Conservation (phyloP, 805 yeast species). For the Kluyveromyces dobzhanskii region DNA sequence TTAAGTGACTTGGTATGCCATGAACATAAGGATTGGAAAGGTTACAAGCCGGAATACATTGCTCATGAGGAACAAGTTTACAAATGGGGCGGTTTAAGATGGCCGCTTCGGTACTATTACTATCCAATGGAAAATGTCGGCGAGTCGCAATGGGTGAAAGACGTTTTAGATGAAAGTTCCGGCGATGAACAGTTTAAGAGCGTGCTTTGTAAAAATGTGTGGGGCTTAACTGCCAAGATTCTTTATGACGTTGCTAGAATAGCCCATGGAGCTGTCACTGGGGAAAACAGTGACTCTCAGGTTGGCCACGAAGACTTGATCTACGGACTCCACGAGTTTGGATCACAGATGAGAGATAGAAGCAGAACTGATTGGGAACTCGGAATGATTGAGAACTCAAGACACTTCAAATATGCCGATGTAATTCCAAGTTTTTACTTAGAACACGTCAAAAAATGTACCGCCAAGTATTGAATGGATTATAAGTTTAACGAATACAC, state of each 20-base stretch:
- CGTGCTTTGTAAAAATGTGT: constrained; percentile 52
- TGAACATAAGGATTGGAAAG: constrained; percentile 7
- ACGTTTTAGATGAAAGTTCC: constrained; percentile 50
- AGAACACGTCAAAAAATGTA: constrained; percentile 5
- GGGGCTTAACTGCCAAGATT: constrained; percentile 80
- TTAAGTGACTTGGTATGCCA: constrained; percentile 44
- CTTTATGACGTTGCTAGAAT: constrained; percentile 61
- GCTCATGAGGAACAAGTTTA: constrained; percentile 28
- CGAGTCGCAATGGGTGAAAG: constrained; percentile 59
- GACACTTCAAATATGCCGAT: constrained; percentile 24
- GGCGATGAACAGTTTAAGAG: constrained; percentile 37
- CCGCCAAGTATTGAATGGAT: neutral
- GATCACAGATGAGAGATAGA: constrained; percentile 43
- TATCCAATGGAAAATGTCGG: constrained; percentile 46
- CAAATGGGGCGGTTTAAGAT: constrained; percentile 66
- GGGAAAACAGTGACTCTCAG: constrained; percentile 19
- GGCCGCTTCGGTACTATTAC: constrained; percentile 55
- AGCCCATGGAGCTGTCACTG: constrained; percentile 34
- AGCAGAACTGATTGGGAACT: constrained; percentile 47
- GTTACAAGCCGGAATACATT: constrained; percentile 26
- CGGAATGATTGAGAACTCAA: constrained; percentile 37
- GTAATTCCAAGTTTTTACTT: constrained; percentile 26
- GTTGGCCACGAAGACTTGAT: constrained; percentile 64
- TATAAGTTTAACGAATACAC: no score
- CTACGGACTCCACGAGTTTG: constrained; percentile 44